Evolutionary conservation across 257 asterid species (phyloP).

Genomic region (Scutellaria galericulata): DNA sequence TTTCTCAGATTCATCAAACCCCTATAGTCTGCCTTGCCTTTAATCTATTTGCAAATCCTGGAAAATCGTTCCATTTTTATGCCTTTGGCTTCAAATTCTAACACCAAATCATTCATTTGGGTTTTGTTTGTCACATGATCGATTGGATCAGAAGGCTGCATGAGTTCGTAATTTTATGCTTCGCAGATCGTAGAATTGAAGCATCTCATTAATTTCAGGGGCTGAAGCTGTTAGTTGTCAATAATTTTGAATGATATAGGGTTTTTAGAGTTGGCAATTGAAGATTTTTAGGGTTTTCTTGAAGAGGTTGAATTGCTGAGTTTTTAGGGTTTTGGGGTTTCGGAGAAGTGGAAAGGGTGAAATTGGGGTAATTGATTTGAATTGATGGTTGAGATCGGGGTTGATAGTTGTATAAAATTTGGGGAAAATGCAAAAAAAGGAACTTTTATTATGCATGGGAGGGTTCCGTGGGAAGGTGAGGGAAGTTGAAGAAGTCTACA

Average conservation of each 20-base stretch:
- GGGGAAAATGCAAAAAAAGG: conserved; percentile 50
- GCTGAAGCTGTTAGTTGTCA: neutral
- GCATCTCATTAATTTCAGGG: conserved; percentile 18
- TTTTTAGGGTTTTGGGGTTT: conserved; percentile 17
- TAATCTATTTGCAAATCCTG: conserved; percentile 27
- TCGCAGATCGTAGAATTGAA: conserved; percentile 40
- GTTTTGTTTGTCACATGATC: neutral
- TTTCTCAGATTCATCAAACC: conserved; percentile 23
- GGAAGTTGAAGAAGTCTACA: conserved; percentile 34
- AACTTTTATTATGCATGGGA: conserved; percentile 55
- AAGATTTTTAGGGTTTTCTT: neutral
- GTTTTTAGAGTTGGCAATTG: conserved; percentile 5
- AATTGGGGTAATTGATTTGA: conserved; percentile 19
- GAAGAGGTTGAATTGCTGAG: neutral
- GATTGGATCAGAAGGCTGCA: conserved; percentile 34
- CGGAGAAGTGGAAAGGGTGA: neutral
- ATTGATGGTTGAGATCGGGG: conserved; percentile 35
- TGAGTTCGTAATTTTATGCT: conserved; percentile 20
- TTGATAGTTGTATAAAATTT: neutral
- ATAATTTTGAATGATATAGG: conserved; percentile 26
- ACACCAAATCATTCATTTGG: neutral
- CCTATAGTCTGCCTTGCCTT: conserved; percentile 25
- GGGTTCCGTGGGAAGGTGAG: conserved; percentile 49
- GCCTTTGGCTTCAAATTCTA: neutral
- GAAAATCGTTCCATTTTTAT: conserved; percentile 3